Evolutionary conservation across 257 asterid species (phyloP).

Genomic region (Penstemon barbatus): DNA sequence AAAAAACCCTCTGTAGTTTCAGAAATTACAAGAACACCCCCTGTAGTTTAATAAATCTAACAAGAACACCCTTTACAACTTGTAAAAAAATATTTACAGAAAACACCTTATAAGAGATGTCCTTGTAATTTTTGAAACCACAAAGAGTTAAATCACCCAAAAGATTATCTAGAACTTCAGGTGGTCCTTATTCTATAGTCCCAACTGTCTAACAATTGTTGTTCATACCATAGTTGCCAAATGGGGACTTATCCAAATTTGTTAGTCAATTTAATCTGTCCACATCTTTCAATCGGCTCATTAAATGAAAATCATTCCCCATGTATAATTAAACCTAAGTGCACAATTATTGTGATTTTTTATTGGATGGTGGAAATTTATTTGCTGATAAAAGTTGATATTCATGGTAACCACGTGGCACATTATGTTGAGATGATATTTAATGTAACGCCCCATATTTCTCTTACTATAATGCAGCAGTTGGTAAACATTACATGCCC

Average conservation of each 20-base stretch:
- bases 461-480: not conserved
- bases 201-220: conserved; percentile 31
- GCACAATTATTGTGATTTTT: not conserved
- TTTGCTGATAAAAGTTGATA: conserved; percentile 17
- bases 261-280: not conserved
- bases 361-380: conserved; percentile 12
- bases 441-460: not conserved
- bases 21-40: too few relatives aligned
- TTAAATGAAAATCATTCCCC: not conserved
- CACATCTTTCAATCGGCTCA: not conserved
- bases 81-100: too few relatives aligned
- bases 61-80: too few relatives aligned
- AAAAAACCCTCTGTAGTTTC: too few relatives aligned
- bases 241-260: conserved; percentile 6
- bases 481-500: too few relatives aligned
- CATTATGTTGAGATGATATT: conserved; percentile 6
- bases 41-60: too few relatives aligned
- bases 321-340: not conserved
- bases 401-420: not conserved
- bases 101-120: too few relatives aligned
- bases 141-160: too few relatives aligned
- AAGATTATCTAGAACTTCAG: not conserved
- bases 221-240: conserved; percentile 18
- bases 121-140: too few relatives aligned
- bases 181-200: conserved; percentile 25